These are phyloP conservation scores for Mortierella sp. DNA, from an alignment of 371 early-diverging fungal species.

Conservation along the genomic window DNA sequence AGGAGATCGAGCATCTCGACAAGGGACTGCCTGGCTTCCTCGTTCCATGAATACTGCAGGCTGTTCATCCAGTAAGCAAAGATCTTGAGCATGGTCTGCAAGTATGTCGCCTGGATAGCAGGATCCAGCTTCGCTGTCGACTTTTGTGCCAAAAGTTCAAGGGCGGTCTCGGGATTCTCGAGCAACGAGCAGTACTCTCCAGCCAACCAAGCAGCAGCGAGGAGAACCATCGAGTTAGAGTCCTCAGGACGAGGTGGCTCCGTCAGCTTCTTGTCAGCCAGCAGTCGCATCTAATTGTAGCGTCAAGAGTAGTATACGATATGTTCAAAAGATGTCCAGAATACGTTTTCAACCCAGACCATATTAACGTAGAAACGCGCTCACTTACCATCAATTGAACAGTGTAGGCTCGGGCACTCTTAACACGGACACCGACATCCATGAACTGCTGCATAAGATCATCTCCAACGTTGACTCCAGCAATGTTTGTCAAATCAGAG, in stretches of 20 bases:
- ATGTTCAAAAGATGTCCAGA: neutral
- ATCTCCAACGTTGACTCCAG: constrained; percentile 83
- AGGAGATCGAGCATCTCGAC: constrained; percentile 65
- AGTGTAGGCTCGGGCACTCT: constrained; percentile 84
- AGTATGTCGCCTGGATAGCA: constrained; percentile 77
- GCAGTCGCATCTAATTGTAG: constrained; percentile 62
- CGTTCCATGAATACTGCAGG: constrained; percentile 70
- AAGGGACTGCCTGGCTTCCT: constrained; percentile 69
- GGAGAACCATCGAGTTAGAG: constrained; percentile 82
- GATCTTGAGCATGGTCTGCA: constrained; percentile 84
- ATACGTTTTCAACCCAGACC: neutral
- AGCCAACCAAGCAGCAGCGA: constrained; percentile 92
- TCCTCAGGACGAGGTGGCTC: constrained; percentile 73
- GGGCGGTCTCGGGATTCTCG: constrained; percentile 64
- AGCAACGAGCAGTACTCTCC: constrained; percentile 87
- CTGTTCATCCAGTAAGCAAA: constrained; percentile 77
- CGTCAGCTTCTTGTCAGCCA: constrained; percentile 73
- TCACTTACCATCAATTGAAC: constrained; percentile 79
- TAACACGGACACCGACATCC: constrained; percentile 93
- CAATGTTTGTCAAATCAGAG: constrained; percentile 80
- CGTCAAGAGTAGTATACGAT: neutral
- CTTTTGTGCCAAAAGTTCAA: constrained; percentile 71
- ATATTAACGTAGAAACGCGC: neutral
- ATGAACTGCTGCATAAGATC: constrained; percentile 81
- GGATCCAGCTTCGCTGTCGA: constrained; percentile 70